These are phyloP conservation scores for Eucalyptus curtisii DNA, from an alignment of 345 rosid genomes.

Conservation along the genomic window DNA sequence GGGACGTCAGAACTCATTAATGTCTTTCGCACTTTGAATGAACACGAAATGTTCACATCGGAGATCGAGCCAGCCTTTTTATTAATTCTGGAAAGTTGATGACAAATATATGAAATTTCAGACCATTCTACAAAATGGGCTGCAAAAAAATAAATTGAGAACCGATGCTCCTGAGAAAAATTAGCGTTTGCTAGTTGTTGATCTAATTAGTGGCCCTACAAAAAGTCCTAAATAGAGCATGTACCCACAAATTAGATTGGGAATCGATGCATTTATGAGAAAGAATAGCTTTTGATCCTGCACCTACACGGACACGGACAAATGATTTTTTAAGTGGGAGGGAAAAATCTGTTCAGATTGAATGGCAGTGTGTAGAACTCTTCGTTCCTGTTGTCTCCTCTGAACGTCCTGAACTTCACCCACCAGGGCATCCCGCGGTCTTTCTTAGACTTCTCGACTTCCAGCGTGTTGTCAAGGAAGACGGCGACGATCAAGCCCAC, in stretches of 20 bases:
- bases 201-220: neutral
- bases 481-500: conserved; percentile 73
- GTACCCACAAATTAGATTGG: neutral
- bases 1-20: neutral
- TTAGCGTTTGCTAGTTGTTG: neutral
- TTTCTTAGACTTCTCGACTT: conserved; percentile 70
- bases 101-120: neutral
- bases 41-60: neutral
- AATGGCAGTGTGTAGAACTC: conserved; percentile 95
- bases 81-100: neutral
- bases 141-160: neutral
- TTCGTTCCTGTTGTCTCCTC: conserved; percentile 90
- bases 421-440: conserved; percentile 99
- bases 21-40: neutral
- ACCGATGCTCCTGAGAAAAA: neutral
- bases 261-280: neutral
- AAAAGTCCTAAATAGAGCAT: neutral
- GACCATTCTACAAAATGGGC: neutral
- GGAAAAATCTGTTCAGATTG: conserved; percentile 90
- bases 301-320: neutral
- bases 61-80: neutral
- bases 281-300: neutral
- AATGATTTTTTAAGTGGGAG: conserved; percentile 41
- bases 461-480: conserved; percentile 75
- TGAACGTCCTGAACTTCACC: conserved; percentile 77